Conservation (phyloP, 352 stramenopile genomes). For the Phytophthora idaei region DNA sequence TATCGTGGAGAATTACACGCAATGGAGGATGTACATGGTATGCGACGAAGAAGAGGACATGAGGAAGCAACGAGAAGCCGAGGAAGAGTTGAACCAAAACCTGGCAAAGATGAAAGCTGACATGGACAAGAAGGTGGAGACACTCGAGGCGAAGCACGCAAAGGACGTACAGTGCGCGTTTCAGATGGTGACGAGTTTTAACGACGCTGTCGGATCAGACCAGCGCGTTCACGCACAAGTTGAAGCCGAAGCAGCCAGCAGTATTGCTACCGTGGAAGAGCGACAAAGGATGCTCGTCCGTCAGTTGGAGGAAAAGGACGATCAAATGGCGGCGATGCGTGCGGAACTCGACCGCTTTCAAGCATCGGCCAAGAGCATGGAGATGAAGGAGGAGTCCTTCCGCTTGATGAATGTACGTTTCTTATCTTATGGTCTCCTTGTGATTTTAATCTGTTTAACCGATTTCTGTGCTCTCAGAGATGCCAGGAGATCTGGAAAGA, state of each 20-base stretch:
- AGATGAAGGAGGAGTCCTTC: constrained; percentile 70
- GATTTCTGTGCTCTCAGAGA: constrained; percentile 31
- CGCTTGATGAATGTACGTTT: constrained; percentile 58
- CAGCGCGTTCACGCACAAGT: constrained; percentile 17
- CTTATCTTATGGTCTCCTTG: not conserved
- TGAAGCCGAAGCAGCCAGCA: constrained; percentile 18
- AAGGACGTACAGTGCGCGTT: constrained; percentile 40
- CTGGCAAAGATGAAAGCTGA: constrained; percentile 23
- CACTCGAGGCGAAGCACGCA: constrained; percentile 38
- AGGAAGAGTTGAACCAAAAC: constrained; percentile 13
- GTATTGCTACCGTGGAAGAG: constrained; percentile 34
- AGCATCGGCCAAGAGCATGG: constrained; percentile 41
- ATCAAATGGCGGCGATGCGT: constrained; percentile 32
- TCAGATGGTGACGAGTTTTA: constrained; percentile 45
- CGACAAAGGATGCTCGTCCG: constrained; percentile 21
- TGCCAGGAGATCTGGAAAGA: constrained; percentile 79
- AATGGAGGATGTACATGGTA: constrained; percentile 53
- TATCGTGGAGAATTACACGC: constrained; percentile 56
- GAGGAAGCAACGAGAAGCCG: constrained; percentile 19
- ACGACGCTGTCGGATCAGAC: constrained; percentile 13
- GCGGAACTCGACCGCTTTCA: constrained; percentile 41
- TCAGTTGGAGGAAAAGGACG: constrained; percentile 38
- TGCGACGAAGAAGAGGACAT: constrained; percentile 33
- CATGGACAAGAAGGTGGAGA: constrained; percentile 35
- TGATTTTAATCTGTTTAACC: constrained; percentile 2